These are phyloP conservation scores for Aureobasidium mangrovei DNA, from an alignment of 2,329 filamentous ascomycete genomes.

Conservation along the genomic window DNA sequence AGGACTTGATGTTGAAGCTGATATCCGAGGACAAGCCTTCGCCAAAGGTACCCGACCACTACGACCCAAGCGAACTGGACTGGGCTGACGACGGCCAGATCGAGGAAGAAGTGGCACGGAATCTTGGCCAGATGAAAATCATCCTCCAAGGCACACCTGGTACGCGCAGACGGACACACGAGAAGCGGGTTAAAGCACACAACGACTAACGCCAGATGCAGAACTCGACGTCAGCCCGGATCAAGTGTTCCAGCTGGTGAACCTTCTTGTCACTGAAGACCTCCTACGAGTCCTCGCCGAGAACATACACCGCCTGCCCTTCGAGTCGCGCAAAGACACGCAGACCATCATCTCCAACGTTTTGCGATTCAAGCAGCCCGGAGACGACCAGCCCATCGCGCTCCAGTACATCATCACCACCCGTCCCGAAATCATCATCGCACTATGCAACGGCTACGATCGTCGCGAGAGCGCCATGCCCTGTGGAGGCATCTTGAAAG, in stretches of 20 bases:
- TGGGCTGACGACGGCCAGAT: conserved; percentile 43
- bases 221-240: conserved; percentile 82
- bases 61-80: conserved; percentile 10
- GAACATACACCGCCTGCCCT: conserved; percentile 76
- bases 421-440: conserved; percentile 76
- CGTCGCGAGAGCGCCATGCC: conserved; percentile 85
- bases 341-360: conserved; percentile 94
- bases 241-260: conserved; percentile 78
- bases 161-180: conserved; percentile 32
- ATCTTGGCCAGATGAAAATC: conserved; percentile 83
- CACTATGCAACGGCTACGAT: conserved; percentile 82
- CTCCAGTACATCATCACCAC: conserved; percentile 82
- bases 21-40: conserved; percentile 46
- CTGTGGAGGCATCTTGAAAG: conserved; percentile 79
- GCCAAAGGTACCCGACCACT: conserved; percentile 42
- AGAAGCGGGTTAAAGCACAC: neutral
- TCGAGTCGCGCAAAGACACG: conserved; percentile 91
- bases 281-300: conserved; percentile 75
- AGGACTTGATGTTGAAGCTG: conserved; percentile 53
- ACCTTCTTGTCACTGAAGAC: conserved; percentile 78
- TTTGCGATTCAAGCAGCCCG: conserved; percentile 73
- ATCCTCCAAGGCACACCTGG: conserved; percentile 89
- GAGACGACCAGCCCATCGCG: conserved; percentile 66
- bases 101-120: conserved; percentile 76
- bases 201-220: conserved; percentile 29